Percentiles rank a stretch among this genome's conserved stretches.
These are phyloP conservation scores for Erythrophleum ivorense DNA, from an alignment of 331 rosid species.

Conservation along the genomic window DNA sequence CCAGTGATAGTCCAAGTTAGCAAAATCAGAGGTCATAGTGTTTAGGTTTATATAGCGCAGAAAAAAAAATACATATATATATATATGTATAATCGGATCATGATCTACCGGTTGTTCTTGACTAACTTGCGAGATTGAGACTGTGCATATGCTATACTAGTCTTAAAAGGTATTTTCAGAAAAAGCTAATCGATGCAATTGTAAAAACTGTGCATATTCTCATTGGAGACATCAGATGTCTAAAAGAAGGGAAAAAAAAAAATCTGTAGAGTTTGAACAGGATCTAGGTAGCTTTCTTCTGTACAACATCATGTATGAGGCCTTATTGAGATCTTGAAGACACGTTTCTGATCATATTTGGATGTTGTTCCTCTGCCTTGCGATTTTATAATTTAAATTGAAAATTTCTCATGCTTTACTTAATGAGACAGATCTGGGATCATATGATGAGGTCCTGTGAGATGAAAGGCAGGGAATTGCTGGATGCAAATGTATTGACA, in stretches of 20 bases:
- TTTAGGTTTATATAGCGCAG: no score
- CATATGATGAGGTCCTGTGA: conserved; percentile 67
- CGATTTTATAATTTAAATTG: not conserved
- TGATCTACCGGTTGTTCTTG: conserved; percentile 9
- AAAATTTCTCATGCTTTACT: conserved; percentile 16
- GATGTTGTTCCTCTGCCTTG: not conserved
- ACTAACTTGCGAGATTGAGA: not conserved
- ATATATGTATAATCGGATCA: not conserved
- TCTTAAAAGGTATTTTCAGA: not conserved
- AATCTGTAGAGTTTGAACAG: no score
- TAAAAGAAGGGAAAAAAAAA: no score
- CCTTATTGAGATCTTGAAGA: no score
- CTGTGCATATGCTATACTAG: not conserved
- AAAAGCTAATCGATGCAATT: conserved; percentile 9
- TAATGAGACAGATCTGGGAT: conserved; percentile 73
- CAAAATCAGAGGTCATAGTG: no score
- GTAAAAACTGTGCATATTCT: not conserved
- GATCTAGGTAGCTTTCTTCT: no score
- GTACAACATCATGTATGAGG: no score
- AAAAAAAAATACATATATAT: no score
- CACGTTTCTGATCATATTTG: not conserved
- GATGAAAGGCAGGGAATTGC: conserved; percentile 69
- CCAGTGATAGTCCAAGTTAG: no score
- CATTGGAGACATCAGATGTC: not conserved
- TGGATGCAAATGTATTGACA: conserved; percentile 66